phyloP scores from a whole-genome alignment of 345 rosid genomes.

The Cardamine chenopodiifolia region DNA sequence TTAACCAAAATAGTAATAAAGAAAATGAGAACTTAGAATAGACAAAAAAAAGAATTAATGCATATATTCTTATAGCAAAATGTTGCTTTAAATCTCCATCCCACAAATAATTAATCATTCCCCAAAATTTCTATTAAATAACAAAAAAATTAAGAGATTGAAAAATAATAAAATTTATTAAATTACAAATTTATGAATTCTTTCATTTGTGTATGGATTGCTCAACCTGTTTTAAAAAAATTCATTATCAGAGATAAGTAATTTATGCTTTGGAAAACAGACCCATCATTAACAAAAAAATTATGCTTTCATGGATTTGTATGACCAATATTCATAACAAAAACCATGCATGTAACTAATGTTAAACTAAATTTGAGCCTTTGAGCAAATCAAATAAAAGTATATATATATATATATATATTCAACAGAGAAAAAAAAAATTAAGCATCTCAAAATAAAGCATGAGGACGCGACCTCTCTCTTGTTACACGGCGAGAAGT shows the following conservation, averaged over 20 bases:
- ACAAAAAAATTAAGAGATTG: conserved; percentile 15
- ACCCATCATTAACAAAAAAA: background rate
- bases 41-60: no score
- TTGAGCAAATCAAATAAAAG: background rate
- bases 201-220: background rate
- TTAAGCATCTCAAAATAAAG: no score
- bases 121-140: background rate
- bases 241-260: background rate
- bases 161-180: no score
- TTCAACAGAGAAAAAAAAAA: no score
- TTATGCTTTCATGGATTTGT: background rate
- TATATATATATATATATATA: no score
- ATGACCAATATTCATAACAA: background rate
- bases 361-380: background rate
- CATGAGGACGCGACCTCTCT: conserved; percentile 29
- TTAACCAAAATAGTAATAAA: conserved; percentile 10
- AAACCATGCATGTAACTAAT: background rate
- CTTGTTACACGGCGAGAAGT: conserved; percentile 37
- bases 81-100: conserved; percentile 38
- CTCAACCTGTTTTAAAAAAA: background rate
- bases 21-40: background rate
- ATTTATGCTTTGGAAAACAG: background rate
- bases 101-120: conserved; percentile 30
- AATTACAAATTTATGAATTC: background rate
- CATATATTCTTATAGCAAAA: background rate